Conservation (phyloP, 2,329 filamentous ascomycete species). For the Xylaria sp. region DNA sequence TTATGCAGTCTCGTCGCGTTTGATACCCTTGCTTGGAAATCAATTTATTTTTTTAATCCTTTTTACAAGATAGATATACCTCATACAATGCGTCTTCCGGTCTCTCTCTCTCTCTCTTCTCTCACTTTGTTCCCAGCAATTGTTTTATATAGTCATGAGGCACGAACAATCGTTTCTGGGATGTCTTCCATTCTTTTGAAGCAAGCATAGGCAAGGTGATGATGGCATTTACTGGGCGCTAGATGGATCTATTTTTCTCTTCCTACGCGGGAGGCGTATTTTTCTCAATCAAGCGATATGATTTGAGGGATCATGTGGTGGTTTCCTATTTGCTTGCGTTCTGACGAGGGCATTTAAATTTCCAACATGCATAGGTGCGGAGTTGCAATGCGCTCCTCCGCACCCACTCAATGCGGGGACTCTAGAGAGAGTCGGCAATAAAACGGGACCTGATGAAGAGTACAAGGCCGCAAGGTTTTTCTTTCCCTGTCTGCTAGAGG, state of each 20-base stretch:
- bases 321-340: neutral
- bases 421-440: neutral
- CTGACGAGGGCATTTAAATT: neutral
- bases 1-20: constrained; percentile 15
- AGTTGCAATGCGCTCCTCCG: neutral
- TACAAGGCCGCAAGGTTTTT: constrained; percentile 17
- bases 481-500: neutral
- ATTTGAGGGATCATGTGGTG: neutral
- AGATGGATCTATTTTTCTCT: constrained; percentile 1
- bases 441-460: neutral
- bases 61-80: constrained; percentile 3
- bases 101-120: too few species aligned
- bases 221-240: constrained; percentile 15
- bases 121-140: neutral
- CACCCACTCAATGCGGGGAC: neutral
- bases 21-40: constrained; percentile 24
- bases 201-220: constrained; percentile 2
- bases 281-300: neutral
- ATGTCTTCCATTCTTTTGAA: neutral
- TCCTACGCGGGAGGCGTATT: neutral
- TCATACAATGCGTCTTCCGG: neutral
- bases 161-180: neutral
- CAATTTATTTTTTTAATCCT: neutral
- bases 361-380: constrained; percentile 8
- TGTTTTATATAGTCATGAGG: neutral